A percentile compares a stretch with the other conserved stretches of the same genome.
These are phyloP conservation scores for Myxozyma vanderwaltii DNA, from an alignment of 805 yeast species.

Conservation along the genomic window DNA sequence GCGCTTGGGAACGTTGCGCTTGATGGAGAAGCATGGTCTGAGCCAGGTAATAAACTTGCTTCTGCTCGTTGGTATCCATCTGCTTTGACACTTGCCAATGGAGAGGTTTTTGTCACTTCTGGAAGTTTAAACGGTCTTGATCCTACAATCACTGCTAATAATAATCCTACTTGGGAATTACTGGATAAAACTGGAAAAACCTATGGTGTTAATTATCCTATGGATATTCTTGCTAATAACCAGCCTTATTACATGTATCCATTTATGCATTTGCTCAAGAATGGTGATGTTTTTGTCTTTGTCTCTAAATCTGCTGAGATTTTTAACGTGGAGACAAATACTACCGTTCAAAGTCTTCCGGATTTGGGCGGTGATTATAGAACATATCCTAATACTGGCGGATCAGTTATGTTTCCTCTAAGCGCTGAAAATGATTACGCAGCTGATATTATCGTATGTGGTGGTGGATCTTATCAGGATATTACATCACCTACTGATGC, in stretches of 20 bases:
- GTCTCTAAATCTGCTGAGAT: conserved; percentile 26
- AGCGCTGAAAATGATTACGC: conserved; percentile 16
- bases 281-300: conserved; percentile 24
- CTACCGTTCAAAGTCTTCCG: conserved; percentile 16
- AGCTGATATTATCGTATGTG: conserved; percentile 28
- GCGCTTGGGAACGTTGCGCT: conserved; percentile 2
- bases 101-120: conserved; percentile 25
- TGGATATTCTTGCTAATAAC: conserved; percentile 21
- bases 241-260: conserved; percentile 35
- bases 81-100: conserved; percentile 26
- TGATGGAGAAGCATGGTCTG: conserved; percentile 28
- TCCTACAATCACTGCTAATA: conserved; percentile 29
- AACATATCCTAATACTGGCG: conserved; percentile 32
- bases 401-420: conserved; percentile 23
- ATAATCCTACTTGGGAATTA: conserved; percentile 30
- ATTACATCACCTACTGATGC: conserved; percentile 32
- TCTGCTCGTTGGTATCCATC: conserved; percentile 30
- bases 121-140: conserved; percentile 32
- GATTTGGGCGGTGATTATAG: conserved; percentile 31
- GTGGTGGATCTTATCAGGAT: conserved; percentile 33
- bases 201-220: conserved; percentile 19
- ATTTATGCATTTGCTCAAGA: conserved; percentile 22
- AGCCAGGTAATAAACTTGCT: conserved; percentile 29
- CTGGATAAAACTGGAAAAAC: conserved; percentile 27
- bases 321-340: conserved; percentile 19